These are phyloP conservation scores for Fusarium anthophilum DNA, from an alignment of 2,329 filamentous ascomycete species.

Conservation along the genomic window DNA sequence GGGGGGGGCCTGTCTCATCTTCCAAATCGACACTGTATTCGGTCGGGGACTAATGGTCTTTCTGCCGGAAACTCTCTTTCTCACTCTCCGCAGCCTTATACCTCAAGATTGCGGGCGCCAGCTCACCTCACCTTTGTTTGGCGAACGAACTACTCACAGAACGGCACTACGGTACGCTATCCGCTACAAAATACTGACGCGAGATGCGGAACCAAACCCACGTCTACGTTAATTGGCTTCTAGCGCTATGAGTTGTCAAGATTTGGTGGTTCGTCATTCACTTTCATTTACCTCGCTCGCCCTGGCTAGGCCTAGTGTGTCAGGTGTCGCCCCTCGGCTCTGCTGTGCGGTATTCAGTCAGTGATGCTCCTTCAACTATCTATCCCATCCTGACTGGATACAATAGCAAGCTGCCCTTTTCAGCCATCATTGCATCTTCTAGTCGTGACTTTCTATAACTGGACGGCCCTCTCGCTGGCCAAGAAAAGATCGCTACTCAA, in stretches of 20 bases:
- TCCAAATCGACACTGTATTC: conserved; percentile 23
- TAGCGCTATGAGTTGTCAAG: conserved; percentile 19
- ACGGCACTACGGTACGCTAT: not conserved
- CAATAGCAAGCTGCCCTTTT: conserved; percentile 4
- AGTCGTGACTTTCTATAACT: not conserved
- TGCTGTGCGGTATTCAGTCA: conserved; percentile 2
- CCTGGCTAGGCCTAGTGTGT: conserved; percentile 16
- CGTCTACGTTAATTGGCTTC: not conserved
- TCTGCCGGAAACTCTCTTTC: not conserved
- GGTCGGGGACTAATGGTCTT: not conserved
- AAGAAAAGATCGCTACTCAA: conserved; percentile 13
- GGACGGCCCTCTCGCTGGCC: not conserved
- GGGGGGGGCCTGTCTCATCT: not conserved
- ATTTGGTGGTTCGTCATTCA: conserved; percentile 9
- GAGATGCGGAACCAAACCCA: conserved; percentile 7
- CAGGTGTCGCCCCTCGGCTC: conserved; percentile 29
- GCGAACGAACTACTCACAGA: not conserved
- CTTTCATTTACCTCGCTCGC: not conserved
- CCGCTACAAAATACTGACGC: conserved; percentile 19
- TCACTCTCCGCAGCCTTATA: conserved; percentile 12
- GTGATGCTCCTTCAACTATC: not conserved
- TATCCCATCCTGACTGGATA: not conserved
- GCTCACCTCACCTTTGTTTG: not conserved
- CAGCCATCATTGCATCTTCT: not conserved
- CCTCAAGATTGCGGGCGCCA: conserved; percentile 12